Evolutionary conservation across 345 rosid species (phyloP).

Genomic region (Rhodamnia argentea): DNA sequence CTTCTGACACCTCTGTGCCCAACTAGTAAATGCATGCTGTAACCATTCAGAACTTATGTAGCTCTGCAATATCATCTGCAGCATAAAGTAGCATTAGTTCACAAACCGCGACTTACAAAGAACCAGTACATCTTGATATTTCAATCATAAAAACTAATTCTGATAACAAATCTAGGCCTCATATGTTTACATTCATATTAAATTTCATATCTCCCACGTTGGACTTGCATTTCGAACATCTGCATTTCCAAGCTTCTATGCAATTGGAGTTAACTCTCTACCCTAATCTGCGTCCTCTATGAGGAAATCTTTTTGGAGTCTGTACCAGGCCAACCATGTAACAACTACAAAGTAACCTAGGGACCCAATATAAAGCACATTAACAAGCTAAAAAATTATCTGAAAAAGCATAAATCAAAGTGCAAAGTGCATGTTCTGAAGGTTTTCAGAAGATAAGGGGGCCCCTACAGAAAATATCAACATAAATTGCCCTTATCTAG

Average conservation of each 20-base stretch:
- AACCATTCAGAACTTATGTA: constrained; percentile 70
- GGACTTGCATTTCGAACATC: background rate
- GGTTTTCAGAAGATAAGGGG: background rate
- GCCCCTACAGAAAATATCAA: background rate
- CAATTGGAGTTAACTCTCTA: background rate
- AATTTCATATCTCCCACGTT: background rate
- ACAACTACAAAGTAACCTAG: background rate
- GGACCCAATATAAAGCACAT: background rate
- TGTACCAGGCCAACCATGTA: background rate
- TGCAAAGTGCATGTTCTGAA: background rate
- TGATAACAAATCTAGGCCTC: background rate
- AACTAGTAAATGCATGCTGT: constrained; percentile 36
- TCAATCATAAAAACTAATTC: background rate
- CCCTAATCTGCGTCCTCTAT: background rate
- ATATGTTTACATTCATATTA: background rate
- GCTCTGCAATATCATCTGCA: constrained; percentile 66
- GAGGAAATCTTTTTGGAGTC: background rate
- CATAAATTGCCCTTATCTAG: background rate
- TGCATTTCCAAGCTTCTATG: background rate
- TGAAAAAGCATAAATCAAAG: background rate
- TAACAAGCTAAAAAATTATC: background rate
- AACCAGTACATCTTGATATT: background rate
- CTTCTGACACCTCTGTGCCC: constrained; percentile 60
- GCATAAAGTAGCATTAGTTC: background rate
- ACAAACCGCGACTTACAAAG: background rate